Conservation (phyloP, 371 early-diverging fungal genomes). For the Coemansia sp. region DNA sequence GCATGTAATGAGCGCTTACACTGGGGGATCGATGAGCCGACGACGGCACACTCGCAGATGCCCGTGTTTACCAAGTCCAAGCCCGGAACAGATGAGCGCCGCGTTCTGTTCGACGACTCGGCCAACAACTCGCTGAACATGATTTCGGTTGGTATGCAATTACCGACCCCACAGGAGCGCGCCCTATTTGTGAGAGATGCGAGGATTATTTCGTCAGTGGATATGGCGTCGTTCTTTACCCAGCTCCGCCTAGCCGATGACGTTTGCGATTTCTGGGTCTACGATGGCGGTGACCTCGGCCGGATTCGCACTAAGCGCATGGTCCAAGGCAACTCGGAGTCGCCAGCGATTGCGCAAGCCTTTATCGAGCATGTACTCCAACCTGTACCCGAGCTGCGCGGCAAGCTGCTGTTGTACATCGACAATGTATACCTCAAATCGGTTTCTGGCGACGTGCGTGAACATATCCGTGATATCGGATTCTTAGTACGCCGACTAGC, state of each 20-base stretch:
- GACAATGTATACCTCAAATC: conserved; percentile 32
- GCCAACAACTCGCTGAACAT: conserved; percentile 15
- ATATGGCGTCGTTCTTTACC: conserved; percentile 21
- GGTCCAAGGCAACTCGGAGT: conserved; percentile 20
- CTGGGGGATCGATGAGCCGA: conserved; percentile 23
- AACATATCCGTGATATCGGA: conserved; percentile 12
- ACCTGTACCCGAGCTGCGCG: background rate
- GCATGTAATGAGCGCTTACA: background rate
- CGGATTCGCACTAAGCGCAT: conserved; percentile 2
- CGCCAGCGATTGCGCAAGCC: conserved; percentile 32
- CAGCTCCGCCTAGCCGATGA: conserved; percentile 6
- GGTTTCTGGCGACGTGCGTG: background rate
- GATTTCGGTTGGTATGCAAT: conserved; percentile 11
- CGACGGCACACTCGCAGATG: conserved; percentile 9
- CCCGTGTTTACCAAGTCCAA: conserved; percentile 16
- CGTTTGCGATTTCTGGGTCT: conserved; percentile 8
- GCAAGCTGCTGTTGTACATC: conserved; percentile 18
- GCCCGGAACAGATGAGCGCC: conserved; percentile 1
- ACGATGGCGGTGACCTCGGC: background rate
- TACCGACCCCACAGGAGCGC: conserved; percentile 6
- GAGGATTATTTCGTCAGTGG: conserved; percentile 2
- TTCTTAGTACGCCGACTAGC: background rate
- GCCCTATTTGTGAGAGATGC: conserved; percentile 18
- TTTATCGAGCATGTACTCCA: conserved; percentile 5
- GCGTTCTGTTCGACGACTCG: conserved; percentile 20